phyloP scores from a whole-genome alignment of 2,329 filamentous ascomycete genomes.

The Teratosphaeria nubilosa region DNA sequence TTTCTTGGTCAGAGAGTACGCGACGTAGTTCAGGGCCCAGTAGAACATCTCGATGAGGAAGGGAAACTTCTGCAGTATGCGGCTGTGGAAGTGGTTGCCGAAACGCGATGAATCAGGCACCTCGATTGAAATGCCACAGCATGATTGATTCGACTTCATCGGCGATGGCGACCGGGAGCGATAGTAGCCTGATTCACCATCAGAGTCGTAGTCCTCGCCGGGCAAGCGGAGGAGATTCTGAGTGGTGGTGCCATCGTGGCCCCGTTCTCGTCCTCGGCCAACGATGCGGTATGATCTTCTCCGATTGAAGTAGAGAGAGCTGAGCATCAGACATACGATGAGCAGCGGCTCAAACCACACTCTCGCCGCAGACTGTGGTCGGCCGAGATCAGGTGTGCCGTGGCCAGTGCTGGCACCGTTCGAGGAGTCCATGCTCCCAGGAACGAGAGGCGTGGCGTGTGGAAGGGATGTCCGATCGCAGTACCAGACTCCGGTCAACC shows the following conservation, averaged over 20 bases:
- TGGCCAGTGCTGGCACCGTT: background rate
- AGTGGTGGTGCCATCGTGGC: background rate
- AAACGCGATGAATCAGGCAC: conserved; percentile 34
- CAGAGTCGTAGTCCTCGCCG: background rate
- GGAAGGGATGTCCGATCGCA: background rate
- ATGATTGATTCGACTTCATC: background rate
- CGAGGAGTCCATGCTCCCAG: background rate
- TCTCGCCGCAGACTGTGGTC: conserved; percentile 11
- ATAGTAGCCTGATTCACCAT: background rate
- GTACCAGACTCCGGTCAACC: background rate
- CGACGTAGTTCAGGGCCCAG: conserved; percentile 56
- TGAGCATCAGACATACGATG: conserved; percentile 31
- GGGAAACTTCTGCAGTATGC: conserved; percentile 56
- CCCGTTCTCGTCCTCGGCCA: background rate
- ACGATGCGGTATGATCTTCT: conserved; percentile 23
- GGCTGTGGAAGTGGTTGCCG: conserved; percentile 48
- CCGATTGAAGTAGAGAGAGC: conserved; percentile 30
- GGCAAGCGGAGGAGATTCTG: conserved; percentile 1
- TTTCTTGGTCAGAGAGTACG: conserved; percentile 48
- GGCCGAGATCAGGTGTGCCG: conserved; percentile 6
- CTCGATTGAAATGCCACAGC: conserved; percentile 1
- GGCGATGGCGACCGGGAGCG: conserved; percentile 2
- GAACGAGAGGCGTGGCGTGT: background rate
- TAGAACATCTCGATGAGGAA: conserved; percentile 67
- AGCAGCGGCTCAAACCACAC: conserved; percentile 20